Evolutionary conservation across 1,139 yeast genomes (phyloP).

Genomic region (Magnusiomyces clavatus): DNA sequence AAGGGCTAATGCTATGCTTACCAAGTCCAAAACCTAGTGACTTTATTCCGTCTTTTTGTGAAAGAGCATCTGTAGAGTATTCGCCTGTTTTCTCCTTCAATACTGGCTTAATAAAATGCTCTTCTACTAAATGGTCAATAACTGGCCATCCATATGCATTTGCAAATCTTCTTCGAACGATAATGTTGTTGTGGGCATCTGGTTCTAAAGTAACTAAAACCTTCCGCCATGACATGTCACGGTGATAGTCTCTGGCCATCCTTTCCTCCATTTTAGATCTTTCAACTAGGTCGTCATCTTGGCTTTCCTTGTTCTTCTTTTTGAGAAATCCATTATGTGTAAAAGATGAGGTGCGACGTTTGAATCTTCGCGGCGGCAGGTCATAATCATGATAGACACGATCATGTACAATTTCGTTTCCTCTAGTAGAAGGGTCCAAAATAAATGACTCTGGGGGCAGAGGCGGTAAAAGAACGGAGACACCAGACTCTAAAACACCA

Average conservation of each 20-base stretch:
- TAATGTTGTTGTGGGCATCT: constrained; percentile 92
- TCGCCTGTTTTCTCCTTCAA: not conserved
- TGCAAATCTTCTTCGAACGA: constrained; percentile 81
- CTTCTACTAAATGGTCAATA: constrained; percentile 64
- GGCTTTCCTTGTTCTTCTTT: not conserved
- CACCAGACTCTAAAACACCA: constrained; percentile 76
- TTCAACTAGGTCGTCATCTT: constrained; percentile 28
- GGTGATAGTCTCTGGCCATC: constrained; percentile 86
- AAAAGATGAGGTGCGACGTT: constrained; percentile 21
- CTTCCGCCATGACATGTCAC: constrained; percentile 82
- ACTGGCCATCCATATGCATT: constrained; percentile 98
- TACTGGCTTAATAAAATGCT: constrained; percentile 43
- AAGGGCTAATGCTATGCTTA: not conserved
- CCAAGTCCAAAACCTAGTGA: too few species aligned
- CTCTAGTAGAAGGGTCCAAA: constrained; percentile 53
- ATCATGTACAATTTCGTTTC: constrained; percentile 66
- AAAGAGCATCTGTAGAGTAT: too few species aligned
- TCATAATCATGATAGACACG: constrained; percentile 58
- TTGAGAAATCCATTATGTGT: not conserved
- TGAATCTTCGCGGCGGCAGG: constrained; percentile 44
- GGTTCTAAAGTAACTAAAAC: constrained; percentile 80
- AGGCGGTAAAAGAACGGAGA: constrained; percentile 78
- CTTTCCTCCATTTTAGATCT: constrained; percentile 57
- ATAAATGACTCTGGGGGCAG: constrained; percentile 66
- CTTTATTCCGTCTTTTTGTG: too few species aligned